Evolutionary conservation across 768 basidiomycete genomes (phyloP).

Genomic region (Suillus bovinus): DNA sequence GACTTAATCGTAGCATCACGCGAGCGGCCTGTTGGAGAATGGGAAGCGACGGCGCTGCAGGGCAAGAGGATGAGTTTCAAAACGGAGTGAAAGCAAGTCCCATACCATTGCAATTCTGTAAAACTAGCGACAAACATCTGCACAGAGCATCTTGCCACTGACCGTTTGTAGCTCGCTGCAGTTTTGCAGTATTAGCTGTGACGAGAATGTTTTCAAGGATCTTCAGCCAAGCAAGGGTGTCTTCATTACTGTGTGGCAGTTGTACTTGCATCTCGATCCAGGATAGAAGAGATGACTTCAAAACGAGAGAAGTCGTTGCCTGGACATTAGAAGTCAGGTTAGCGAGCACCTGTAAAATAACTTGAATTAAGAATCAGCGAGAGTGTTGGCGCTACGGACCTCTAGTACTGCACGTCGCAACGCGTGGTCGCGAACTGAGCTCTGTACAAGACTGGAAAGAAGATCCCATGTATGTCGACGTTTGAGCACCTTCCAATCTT

Average conservation of each 20-base stretch:
- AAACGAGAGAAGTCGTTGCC: constrained; percentile 68
- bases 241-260: constrained; percentile 31
- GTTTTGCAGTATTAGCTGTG: constrained; percentile 47
- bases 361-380: not conserved
- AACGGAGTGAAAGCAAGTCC: not conserved
- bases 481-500: constrained; percentile 82
- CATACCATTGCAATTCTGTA: constrained; percentile 30
- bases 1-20: constrained; percentile 38
- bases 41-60: constrained; percentile 21
- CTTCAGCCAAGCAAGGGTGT: constrained; percentile 57
- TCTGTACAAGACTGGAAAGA: constrained; percentile 79
- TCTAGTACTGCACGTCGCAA: constrained; percentile 66
- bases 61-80: not conserved
- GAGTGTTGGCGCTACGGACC: constrained; percentile 39
- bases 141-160: constrained; percentile 61
- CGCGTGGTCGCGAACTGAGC: constrained; percentile 50
- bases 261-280: constrained; percentile 82
- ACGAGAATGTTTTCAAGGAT: constrained; percentile 65
- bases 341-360: constrained; percentile 61
- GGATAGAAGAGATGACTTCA: constrained; percentile 68
- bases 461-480: constrained; percentile 89
- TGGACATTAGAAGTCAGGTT: constrained; percentile 70
- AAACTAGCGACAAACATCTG: constrained; percentile 48
- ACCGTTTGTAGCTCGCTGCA: constrained; percentile 53
- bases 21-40: constrained; percentile 27